phyloP scores from a whole-genome alignment of 2,329 filamentous ascomycete genomes.

The Ceratocystis smalleyi region DNA sequence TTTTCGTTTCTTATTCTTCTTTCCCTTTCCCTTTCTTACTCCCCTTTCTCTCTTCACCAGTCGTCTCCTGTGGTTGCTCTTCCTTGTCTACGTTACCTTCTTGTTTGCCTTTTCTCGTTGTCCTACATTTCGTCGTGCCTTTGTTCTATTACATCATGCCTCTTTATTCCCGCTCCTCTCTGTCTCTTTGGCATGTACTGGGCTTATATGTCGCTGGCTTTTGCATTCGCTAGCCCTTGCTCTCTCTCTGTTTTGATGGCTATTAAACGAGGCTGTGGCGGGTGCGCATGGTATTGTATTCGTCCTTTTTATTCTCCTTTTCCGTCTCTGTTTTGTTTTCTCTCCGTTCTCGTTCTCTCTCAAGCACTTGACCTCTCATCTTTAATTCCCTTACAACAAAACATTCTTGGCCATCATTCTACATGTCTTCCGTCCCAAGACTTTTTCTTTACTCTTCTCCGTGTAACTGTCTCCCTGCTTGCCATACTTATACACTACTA shows the following conservation, averaged over 20 bases:
- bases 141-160: neutral
- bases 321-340: neutral
- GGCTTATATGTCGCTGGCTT: neutral
- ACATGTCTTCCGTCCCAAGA: slow-evolving; percentile 1
- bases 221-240: neutral
- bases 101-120: slow-evolving; percentile 5
- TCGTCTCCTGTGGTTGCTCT: slow-evolving; percentile 3
- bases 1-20: neutral
- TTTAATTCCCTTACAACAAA: slow-evolving; percentile 5
- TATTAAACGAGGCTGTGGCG: neutral
- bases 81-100: neutral
- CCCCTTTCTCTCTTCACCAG: neutral
- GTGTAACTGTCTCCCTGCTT: slow-evolving; percentile 5
- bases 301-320: neutral
- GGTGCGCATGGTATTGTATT: slow-evolving; percentile 2
- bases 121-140: neutral
- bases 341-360: neutral
- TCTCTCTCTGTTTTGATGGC: neutral
- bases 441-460: neutral
- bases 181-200: neutral
- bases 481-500: neutral
- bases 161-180: neutral
- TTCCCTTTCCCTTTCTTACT: neutral
- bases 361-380: slow-evolving; percentile 3
- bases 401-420: slow-evolving; percentile 5